Base-by-base conservation (phyloP, 345 rosid species). In the Pistacia vera region DNA sequence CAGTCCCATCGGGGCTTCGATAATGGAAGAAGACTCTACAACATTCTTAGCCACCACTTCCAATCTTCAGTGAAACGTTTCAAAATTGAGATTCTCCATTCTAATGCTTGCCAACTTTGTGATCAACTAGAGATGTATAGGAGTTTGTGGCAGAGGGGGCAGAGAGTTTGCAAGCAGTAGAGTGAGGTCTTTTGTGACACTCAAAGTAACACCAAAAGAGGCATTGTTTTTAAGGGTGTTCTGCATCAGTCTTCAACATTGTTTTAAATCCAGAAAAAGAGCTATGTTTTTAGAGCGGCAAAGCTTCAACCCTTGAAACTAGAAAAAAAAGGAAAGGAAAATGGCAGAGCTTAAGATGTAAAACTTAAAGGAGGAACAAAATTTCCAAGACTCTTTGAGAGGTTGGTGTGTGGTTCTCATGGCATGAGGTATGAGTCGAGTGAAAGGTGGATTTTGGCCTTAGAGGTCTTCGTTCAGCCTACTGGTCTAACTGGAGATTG, bases 31-130 rank as follows among this genome's bases (percentile, higher is more conserved):
- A 95, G 98, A 69, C 84, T 90, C 85, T 93, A 96, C 89, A 95
- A 89, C 81, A 93, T 81, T 73, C 98, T 88, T 80, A 95, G 80
- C 62, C 99, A 87, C 99, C 99, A 95, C 77, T 93, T 91, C 94
- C 96, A 92, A 83, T 95, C 99, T 80, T 95, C 99, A 84, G 92
- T 84, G 76, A 93, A 93, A 77, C 78, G 85, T 81, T 77, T 90
- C 74, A 90, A 90, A 76, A 83, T 64, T 61, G 96, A 82, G 74
- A 89, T 85, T 87, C 93, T 92, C 99, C 99, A 93, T 79, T 95
- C 99, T 79, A 95, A 86, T 63, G 99, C 98, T 75, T 86, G 91
- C 79, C 80, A 22, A 22, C 25, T 22, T 22, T 22, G 25, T 22
- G 25, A 22, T 22, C 25, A 22, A 22, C 25, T 22, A 22, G 25